Evolutionary conservation across 371 early-diverging fungal species (phyloP).

Genomic region (Phascolomyces articulosus): DNA sequence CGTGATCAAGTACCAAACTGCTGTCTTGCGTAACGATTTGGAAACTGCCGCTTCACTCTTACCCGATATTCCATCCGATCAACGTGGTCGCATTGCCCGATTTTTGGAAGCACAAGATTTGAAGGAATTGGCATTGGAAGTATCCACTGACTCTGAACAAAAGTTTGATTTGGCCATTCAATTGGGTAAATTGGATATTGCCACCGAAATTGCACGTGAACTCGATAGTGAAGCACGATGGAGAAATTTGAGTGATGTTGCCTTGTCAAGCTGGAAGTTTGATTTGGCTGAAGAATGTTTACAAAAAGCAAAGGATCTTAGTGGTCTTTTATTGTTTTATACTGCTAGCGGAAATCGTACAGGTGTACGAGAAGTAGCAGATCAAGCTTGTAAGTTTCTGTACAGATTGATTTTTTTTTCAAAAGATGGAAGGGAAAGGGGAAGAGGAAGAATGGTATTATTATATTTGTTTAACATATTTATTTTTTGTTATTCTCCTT

Average conservation of each 20-base stretch:
- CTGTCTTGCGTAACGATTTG: slow-evolving; percentile 90
- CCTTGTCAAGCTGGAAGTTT: slow-evolving; percentile 86
- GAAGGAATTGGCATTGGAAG: slow-evolving; percentile 90
- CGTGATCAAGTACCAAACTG: slow-evolving; percentile 96
- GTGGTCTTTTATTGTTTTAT: slow-evolving; percentile 88
- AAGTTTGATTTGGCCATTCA: slow-evolving; percentile 93
- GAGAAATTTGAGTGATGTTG: slow-evolving; percentile 90
- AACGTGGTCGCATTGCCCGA: slow-evolving; percentile 89
- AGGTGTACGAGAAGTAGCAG: slow-evolving; percentile 79
- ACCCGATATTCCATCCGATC: slow-evolving; percentile 84
- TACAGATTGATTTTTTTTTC: too few species aligned
- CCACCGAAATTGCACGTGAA: slow-evolving; percentile 85
- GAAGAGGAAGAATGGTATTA: not conserved
- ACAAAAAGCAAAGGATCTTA: slow-evolving; percentile 84
- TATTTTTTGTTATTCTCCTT: not conserved
- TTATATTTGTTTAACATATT: not conserved
- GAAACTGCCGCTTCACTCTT: slow-evolving; percentile 79
- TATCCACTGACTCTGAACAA: slow-evolving; percentile 94
- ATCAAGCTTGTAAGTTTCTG: slow-evolving; percentile 64
- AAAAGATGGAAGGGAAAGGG: too few species aligned
- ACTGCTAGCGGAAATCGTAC: slow-evolving; percentile 82
- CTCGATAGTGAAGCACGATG: slow-evolving; percentile 86
- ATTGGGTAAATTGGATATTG: slow-evolving; percentile 82
- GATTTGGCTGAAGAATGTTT: slow-evolving; percentile 91
- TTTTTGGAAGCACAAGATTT: slow-evolving; percentile 93